Base-by-base conservation (phyloP, 1,139 yeast genomes). In the Yamadazyma membranifaciens region DNA sequence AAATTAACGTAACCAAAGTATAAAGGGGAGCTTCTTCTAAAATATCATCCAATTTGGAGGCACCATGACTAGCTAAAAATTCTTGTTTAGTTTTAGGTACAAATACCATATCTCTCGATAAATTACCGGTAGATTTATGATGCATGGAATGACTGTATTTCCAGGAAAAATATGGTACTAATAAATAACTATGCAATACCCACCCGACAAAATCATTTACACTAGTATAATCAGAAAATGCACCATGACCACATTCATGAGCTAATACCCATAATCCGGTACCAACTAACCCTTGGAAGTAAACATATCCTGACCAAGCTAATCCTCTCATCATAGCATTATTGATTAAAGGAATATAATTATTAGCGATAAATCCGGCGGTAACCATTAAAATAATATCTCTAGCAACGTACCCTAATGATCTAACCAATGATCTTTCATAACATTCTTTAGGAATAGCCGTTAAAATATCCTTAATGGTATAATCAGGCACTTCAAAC, bases 231-330 rank as follows among this genome's bases (percentile, higher is more conserved):
- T 77, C 81, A 41, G 78, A 67, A 55, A 79, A 79, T 11, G 83
- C 83, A 54, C 74, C 79, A 55, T 79, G 84, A 42, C 84, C 84
- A 70, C 84, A 79, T 57, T 79, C 84, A 55, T 79, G 84, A 34
- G 83, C 83, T 60, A 80, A 56, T 41, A 80, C 78, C 84, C 84
- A 80, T 33, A 78, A 48, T 37, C 85, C 84, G 30, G 80, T 75
- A 9, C 70, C 73, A 45, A 73, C 65, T 41, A 74, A 61, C 28
- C 80, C 78, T 46, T 68, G 63, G 41, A 62, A 54, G 52, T 64
- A 63, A 37, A 68, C 59, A 44, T 74, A 82, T 29, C 59, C 63
- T 36, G 71, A 54, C 91, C 94, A 87, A 39, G 78, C 74, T 7
- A 64, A 63, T 45, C 75, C 73, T 54, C 92, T 73, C 11, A 67